Conservation (phyloP, 352 stramenopile genomes). For the Globisporangium paddicum region DNA sequence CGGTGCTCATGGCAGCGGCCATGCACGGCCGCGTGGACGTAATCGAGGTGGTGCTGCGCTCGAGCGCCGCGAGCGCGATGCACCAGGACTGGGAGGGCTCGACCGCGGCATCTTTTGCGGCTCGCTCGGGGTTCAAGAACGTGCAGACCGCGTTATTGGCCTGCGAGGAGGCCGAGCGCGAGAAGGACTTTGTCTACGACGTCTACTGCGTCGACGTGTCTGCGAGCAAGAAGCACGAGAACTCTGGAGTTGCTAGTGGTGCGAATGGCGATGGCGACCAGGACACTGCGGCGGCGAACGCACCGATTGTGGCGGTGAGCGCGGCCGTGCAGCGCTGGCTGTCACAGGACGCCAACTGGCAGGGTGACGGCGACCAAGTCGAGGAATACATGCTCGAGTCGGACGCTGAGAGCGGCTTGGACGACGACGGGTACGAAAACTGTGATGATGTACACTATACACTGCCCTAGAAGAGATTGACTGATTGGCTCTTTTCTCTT, state of each 20-base stretch:
- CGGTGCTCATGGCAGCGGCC: constrained; percentile 71
- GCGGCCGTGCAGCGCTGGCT: constrained; percentile 78
- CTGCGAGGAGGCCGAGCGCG: constrained; percentile 66
- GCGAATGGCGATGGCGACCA: constrained; percentile 3
- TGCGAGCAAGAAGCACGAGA: constrained; percentile 29
- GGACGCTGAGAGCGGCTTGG: constrained; percentile 63
- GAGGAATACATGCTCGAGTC: constrained; percentile 80
- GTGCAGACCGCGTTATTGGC: constrained; percentile 61
- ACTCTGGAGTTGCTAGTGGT: neutral
- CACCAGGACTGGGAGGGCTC: constrained; percentile 58
- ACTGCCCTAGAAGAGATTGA: neutral
- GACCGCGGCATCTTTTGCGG: constrained; percentile 56
- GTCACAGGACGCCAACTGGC: constrained; percentile 43
- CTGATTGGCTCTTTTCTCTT: constrained; percentile 1
- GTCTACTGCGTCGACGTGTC: constrained; percentile 80
- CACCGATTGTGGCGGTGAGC: constrained; percentile 66
- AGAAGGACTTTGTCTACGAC: constrained; percentile 85
- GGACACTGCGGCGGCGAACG: constrained; percentile 14
- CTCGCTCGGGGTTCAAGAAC: constrained; percentile 40
- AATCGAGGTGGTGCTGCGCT: constrained; percentile 63
- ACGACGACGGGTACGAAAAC: constrained; percentile 51
- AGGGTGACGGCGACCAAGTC: constrained; percentile 43
- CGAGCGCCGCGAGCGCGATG: constrained; percentile 41
- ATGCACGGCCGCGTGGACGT: constrained; percentile 74
- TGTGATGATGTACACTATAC: constrained; percentile 25